These are phyloP conservation scores for Diutina ranongensis DNA, from an alignment of 1,139 yeast species.

Conservation along the genomic window DNA sequence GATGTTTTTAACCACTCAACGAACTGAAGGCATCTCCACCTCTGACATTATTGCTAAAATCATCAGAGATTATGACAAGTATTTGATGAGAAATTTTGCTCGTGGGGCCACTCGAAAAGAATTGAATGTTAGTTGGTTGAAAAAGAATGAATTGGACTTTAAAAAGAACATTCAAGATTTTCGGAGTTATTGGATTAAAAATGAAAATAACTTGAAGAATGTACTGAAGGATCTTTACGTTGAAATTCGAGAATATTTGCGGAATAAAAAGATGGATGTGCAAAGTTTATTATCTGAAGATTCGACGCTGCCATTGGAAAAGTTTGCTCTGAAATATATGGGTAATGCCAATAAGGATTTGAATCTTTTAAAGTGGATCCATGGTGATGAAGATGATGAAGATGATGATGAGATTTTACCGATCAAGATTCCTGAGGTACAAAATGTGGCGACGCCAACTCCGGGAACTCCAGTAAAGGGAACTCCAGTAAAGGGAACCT, in stretches of 20 bases:
- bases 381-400: not conserved
- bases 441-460: not conserved
- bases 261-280: slow-evolving; percentile 37
- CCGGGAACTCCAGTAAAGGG: not conserved
- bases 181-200: slow-evolving; percentile 71
- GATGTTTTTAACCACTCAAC: slow-evolving; percentile 84
- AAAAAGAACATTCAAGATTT: slow-evolving; percentile 84
- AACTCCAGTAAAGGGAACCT: not conserved
- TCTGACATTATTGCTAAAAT: slow-evolving; percentile 92
- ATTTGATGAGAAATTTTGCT: slow-evolving; percentile 91
- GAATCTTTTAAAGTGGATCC: slow-evolving; percentile 3
- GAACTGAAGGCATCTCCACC: slow-evolving; percentile 94
- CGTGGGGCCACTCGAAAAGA: slow-evolving; percentile 96
- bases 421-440: slow-evolving; percentile 5
- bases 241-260: slow-evolving; percentile 67
- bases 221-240: slow-evolving; percentile 74
- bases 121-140: slow-evolving; percentile 91
- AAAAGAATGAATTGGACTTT: slow-evolving; percentile 89
- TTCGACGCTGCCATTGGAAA: slow-evolving; percentile 36
- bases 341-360: slow-evolving; percentile 40
- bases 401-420: slow-evolving; percentile 2
- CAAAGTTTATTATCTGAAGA: slow-evolving; percentile 12
- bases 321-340: slow-evolving; percentile 49
- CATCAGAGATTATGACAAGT: slow-evolving; percentile 91
- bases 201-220: slow-evolving; percentile 56